Conservation (phyloP, 2,329 filamentous ascomycete species). For the Aspergillus neotritici region DNA sequence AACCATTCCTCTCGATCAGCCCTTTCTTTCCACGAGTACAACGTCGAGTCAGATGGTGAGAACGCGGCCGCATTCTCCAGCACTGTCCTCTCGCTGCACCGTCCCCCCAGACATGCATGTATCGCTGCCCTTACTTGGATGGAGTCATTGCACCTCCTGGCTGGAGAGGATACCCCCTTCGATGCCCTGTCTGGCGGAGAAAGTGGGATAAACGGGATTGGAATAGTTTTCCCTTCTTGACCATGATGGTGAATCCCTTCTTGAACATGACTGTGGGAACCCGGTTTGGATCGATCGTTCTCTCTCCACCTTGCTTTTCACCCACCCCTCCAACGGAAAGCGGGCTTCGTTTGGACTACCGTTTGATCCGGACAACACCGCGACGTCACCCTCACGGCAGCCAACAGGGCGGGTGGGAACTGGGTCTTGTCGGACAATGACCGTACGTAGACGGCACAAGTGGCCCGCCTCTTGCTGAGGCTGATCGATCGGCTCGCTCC, state of each 20-base stretch:
- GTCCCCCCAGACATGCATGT: constrained; percentile 5
- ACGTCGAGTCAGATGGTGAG: background rate
- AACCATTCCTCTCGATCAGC: no score
- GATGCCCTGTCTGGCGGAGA: background rate
- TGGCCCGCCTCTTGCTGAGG: no score
- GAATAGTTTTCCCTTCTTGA: background rate
- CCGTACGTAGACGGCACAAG: no score
- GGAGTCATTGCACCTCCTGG: constrained; percentile 5
- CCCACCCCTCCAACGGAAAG: background rate
- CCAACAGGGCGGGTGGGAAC: no score
- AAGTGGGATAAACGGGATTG: background rate
- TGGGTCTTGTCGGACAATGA: no score
- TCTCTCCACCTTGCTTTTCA: background rate
- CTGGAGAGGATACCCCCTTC: constrained; percentile 12
- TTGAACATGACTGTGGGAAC: background rate
- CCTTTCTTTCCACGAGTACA: no score
- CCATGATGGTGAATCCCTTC: background rate
- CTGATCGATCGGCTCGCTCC: no score
- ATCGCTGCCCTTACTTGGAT: constrained; percentile 9
- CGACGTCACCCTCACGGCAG: no score
- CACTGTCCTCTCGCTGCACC: constrained; percentile 3
- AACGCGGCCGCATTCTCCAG: constrained; percentile 1
- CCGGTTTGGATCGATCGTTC: no score
- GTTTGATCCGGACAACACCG: no score
- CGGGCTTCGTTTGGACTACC: no score